Evolutionary conservation across 176 grass and related monocot species (phyloP), one percentile per base, ranked within the genome.

Genomic region (Ensete glaucum): DNA sequence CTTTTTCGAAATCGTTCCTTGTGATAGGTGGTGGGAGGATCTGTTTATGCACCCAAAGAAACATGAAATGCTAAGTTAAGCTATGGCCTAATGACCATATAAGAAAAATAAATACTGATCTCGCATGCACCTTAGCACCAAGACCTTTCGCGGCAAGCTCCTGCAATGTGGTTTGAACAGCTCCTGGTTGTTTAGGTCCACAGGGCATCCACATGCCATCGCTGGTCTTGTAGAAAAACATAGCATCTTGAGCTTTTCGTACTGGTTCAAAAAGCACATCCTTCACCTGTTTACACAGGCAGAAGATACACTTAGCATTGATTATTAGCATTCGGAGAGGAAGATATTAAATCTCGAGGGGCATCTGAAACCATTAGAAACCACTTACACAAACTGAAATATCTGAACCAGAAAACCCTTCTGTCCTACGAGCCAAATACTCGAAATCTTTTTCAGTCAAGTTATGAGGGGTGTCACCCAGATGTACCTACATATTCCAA

Each of bases 251-350:
- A 27, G 96, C 74, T 80, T 99, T 99, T 66, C 96, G 88, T 52
- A 99, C 96, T 52, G 96, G 88, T 82, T 99, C 90, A 82, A 99
- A 99, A 49, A 99, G 75, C 59, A 99, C 90, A 15, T 99, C 96
- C 66, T 99, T 99, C 22, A 95, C 96, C 90, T 99, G 78, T 87
- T 15, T 19, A 27, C 1, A 43, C 34, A 43, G 73, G 15, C 54
- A 24, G 14, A 74, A 77, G 69, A 21, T 65, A 9, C 24, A 74
- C 53, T 3, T 26, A 59, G 73, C 54, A 85, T 59, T 76, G 52
- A 62, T 17, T 19, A 15, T 26, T 57, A 56, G 21, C 20, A 57
- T 27, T 25, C 4, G n/a, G 11, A 14, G n/a, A 9, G 21, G 51
- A 21, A 9, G 19, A 49, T 52, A 50, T 74, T 29, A 56, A 17